These are phyloP conservation scores for Aegle marmelos DNA, from an alignment of 345 rosid genomes.

Conservation along the genomic window DNA sequence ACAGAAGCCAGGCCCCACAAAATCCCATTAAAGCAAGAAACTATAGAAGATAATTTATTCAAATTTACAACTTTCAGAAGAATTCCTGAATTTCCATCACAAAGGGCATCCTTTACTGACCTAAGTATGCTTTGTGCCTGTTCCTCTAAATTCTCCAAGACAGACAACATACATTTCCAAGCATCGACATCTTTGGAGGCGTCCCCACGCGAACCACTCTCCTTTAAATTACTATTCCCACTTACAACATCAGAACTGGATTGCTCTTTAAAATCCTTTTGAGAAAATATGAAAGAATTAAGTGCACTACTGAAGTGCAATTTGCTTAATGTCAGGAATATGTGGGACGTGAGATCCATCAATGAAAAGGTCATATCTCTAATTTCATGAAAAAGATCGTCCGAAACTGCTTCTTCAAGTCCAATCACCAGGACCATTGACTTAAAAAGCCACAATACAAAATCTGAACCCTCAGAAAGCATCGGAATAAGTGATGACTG, in stretches of 20 bases:
- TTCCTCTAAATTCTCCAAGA: slow-evolving; percentile 54
- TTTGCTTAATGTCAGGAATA: slow-evolving; percentile 49
- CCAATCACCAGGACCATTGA: slow-evolving; percentile 47
- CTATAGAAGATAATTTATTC: slow-evolving; percentile 42
- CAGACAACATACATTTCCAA: slow-evolving; percentile 36
- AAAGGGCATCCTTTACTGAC: slow-evolving; percentile 36
- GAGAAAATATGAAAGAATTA: slow-evolving; percentile 6
- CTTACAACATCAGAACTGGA: slow-evolving; percentile 21
- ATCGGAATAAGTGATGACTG: slow-evolving; percentile 32
- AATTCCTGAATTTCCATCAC: slow-evolving; percentile 26
- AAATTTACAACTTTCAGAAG: slow-evolving; percentile 31
- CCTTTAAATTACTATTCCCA: slow-evolving; percentile 19
- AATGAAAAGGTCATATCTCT: slow-evolving; percentile 44
- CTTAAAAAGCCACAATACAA: slow-evolving; percentile 70
- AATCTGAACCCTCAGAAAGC: slow-evolving; percentile 40
- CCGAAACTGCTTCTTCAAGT: slow-evolving; percentile 28
- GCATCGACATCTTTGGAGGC: slow-evolving; percentile 31
- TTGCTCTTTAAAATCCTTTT: slow-evolving; percentile 25
- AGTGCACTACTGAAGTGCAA: slow-evolving; percentile 37
- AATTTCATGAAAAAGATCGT: slow-evolving; percentile 20
- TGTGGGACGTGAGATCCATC: slow-evolving; percentile 80
- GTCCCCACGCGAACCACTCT: slow-evolving; percentile 22
- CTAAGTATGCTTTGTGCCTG: slow-evolving; percentile 44
- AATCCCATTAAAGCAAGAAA: slow-evolving; percentile 73
- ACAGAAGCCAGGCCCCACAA: slow-evolving; percentile 84